phyloP scores from a whole-genome alignment of 805 yeast genomes.

The Blastobotrys attinorum region DNA sequence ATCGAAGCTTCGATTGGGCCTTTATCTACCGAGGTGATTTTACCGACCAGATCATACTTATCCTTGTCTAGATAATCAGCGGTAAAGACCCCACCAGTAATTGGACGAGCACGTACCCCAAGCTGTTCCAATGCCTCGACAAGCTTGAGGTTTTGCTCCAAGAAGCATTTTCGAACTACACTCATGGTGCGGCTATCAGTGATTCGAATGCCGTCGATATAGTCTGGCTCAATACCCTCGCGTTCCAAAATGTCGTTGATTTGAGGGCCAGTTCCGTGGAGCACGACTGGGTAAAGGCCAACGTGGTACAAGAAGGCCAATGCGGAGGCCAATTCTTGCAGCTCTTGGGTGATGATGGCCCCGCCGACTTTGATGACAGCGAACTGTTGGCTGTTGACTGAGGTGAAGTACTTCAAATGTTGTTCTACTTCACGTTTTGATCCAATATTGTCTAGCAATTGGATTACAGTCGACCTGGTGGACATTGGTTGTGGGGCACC shows the following conservation, averaged over 20 bases:
- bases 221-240: conserved; percentile 92
- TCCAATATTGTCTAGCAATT: conserved; percentile 89
- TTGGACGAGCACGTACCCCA: conserved; percentile 98
- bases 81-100: conserved; percentile 93
- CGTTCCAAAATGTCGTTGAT: conserved; percentile 88
- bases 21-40: conserved; percentile 77
- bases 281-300: conserved; percentile 91
- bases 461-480: conserved; percentile 93
- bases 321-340: conserved; percentile 90
- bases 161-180: conserved; percentile 89
- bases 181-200: conserved; percentile 93
- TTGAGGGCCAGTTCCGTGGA: conserved; percentile 99
- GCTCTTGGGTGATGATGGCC: conserved; percentile 92
- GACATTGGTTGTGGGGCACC: conserved; percentile 19
- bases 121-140: conserved; percentile 93
- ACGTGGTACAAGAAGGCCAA: conserved; percentile 94
- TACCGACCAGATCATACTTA: conserved; percentile 89
- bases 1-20: conserved; percentile 89
- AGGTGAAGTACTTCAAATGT: conserved; percentile 90
- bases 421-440: conserved; percentile 98
- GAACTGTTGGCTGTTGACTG: conserved; percentile 79
- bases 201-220: conserved; percentile 92
- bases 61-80: conserved; percentile 88
- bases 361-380: conserved; percentile 99
- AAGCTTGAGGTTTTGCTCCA: conserved; percentile 89